Conservation (phyloP, 257 asterid genomes). For the Solanum stenotomum region DNA sequence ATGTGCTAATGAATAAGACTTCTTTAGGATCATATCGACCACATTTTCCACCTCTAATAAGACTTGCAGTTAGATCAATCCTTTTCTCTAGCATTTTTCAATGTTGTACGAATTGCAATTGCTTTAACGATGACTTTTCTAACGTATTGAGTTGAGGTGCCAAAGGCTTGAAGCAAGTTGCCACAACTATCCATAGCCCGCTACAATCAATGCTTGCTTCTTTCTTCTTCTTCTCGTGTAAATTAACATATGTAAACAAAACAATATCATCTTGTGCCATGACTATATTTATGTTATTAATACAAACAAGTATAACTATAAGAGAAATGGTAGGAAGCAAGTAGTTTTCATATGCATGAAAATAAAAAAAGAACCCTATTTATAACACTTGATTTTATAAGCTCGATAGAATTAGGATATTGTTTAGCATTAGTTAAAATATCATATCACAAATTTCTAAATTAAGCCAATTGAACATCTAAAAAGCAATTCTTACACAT, state of each 20-base stretch:
- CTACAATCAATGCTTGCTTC: background rate
- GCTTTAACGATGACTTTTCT: background rate
- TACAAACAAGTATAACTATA: background rate
- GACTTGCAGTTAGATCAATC: too few species aligned
- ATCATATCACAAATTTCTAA: background rate
- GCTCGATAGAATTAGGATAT: background rate
- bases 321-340: background rate
- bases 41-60: too few species aligned
- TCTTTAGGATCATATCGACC: too few species aligned
- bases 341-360: background rate
- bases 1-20: background rate
- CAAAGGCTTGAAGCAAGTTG: background rate
- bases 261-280: background rate
- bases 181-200: background rate
- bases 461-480: too few species aligned
- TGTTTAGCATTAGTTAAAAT: background rate
- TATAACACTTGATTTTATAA: too few species aligned
- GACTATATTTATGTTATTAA: background rate
- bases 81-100: too few species aligned
- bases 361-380: too few species aligned
- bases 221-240: background rate
- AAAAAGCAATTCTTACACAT: too few species aligned
- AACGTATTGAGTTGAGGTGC: background rate
- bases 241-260: background rate
- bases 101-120: background rate